phyloP scores from a whole-genome alignment of 2,329 filamentous ascomycete species.

The Phialophora chinensis region DNA sequence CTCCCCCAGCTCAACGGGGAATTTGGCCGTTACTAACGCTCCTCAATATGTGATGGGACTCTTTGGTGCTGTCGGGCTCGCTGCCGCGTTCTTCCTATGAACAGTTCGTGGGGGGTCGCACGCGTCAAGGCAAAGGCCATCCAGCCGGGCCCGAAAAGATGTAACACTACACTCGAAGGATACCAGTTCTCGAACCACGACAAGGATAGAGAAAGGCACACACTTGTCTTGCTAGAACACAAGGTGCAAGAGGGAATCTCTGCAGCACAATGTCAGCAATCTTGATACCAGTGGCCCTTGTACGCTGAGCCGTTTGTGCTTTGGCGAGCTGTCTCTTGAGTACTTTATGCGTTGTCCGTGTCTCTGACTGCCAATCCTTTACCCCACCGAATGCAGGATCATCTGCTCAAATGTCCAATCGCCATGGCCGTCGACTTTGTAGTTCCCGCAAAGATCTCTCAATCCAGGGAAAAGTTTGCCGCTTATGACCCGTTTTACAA shows the following conservation, averaged over 20 bases:
- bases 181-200: neutral
- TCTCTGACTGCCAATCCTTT: neutral
- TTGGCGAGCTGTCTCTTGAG: neutral
- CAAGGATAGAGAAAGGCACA: neutral
- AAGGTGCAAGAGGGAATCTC: neutral
- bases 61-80: conserved; percentile 21
- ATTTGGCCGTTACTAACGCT: conserved; percentile 15
- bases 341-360: neutral
- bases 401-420: neutral
- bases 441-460: neutral
- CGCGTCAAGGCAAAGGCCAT: neutral
- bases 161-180: conserved; percentile 3
- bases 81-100: conserved; percentile 22
- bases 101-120: too few species aligned
- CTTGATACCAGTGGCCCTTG: neutral
- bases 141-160: neutral
- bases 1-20: conserved; percentile 20
- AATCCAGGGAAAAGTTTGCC: neutral
- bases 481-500: neutral
- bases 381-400: neutral
- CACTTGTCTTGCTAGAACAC: neutral
- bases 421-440: neutral
- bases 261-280: neutral
- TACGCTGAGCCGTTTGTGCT: neutral
- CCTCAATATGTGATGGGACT: conserved; percentile 22